Conservation (phyloP, 2,329 filamentous ascomycete species). For the Chalara sp. region DNA sequence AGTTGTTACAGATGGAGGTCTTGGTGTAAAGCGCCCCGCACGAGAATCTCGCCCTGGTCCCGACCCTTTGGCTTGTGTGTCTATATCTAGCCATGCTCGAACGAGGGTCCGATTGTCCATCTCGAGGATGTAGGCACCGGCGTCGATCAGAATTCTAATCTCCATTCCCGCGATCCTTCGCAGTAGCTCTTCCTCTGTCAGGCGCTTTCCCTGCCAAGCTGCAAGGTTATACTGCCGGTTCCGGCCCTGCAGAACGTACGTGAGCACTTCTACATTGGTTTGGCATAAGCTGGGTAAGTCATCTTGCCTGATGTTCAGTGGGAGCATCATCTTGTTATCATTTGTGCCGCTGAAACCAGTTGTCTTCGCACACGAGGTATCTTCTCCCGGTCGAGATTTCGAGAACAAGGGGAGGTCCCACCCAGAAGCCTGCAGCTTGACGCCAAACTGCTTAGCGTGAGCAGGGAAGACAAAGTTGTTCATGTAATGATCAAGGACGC, state of each 20-base stretch:
- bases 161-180: conserved; percentile 25
- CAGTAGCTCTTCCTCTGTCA: conserved; percentile 41
- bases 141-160: conserved; percentile 55
- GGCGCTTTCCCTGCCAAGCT: conserved; percentile 36
- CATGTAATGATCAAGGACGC: conserved; percentile 52
- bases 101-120: conserved; percentile 37
- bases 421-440: conserved; percentile 57
- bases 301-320: conserved; percentile 52
- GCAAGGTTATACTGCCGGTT: conserved; percentile 42
- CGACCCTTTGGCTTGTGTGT: background rate
- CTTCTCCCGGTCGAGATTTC: conserved; percentile 38
- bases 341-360: conserved; percentile 71
- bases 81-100: conserved; percentile 16
- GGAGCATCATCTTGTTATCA: conserved; percentile 53
- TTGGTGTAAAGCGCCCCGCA: too few relatives aligned
- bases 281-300: conserved; percentile 50
- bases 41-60: too few relatives aligned
- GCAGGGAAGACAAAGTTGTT: conserved; percentile 58
- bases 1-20: too few relatives aligned
- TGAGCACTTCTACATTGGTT: conserved; percentile 58
- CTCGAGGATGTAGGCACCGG: conserved; percentile 58
- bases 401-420: conserved; percentile 57
- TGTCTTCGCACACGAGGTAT: conserved; percentile 32
- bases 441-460: conserved; percentile 56
- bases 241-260: conserved; percentile 45